These are phyloP conservation scores for Claviceps pazoutovae DNA, from an alignment of 2,329 filamentous ascomycete genomes.

Conservation along the genomic window DNA sequence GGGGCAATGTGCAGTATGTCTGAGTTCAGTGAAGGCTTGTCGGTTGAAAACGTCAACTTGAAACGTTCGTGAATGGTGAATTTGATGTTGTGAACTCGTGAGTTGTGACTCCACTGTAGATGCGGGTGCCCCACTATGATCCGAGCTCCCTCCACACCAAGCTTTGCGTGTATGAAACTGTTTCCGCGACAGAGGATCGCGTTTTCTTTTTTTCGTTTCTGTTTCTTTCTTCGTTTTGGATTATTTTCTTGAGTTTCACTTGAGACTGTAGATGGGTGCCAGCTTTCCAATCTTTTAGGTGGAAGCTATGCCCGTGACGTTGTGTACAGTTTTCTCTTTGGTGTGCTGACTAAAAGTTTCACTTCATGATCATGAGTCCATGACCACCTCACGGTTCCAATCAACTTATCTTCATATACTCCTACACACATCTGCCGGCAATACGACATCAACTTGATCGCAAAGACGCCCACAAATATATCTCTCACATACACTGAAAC, in stretches of 20 bases:
- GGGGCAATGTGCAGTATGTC: too few relatives aligned
- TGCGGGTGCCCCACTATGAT: background rate
- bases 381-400: background rate
- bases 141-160: background rate
- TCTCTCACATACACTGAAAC: too few relatives aligned
- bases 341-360: slow-evolving; percentile 1
- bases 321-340: background rate
- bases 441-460: background rate
- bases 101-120: too few relatives aligned
- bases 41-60: background rate
- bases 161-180: background rate
- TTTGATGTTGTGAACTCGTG: too few relatives aligned
- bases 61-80: too few relatives aligned
- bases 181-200: background rate
- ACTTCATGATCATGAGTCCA: background rate
- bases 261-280: too few relatives aligned
- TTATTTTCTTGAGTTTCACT: too few relatives aligned
- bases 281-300: background rate
- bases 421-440: background rate
- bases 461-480: background rate
- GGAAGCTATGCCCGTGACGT: background rate
- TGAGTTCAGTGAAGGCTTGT: background rate
- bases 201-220: background rate
- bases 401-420: too few relatives aligned
- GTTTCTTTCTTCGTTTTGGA: background rate